Percentiles rank a stretch among this genome's conserved stretches.
Conservation (phyloP, 2,329 filamentous ascomycete genomes). For the Sporothrix pseudoabietina region DNA sequence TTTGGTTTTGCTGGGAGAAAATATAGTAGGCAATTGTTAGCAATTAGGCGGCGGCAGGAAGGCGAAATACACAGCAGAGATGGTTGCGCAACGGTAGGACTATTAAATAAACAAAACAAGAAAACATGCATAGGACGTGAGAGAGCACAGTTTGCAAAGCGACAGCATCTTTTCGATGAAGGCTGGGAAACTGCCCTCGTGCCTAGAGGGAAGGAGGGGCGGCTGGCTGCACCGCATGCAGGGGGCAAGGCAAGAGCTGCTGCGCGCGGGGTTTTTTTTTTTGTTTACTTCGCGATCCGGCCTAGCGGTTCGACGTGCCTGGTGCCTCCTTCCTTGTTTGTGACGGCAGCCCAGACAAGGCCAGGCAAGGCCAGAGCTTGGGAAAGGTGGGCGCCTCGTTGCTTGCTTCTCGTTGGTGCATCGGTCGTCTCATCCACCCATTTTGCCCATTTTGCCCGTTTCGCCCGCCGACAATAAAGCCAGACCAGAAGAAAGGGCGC, state of each 20-base stretch:
- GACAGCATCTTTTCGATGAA: too few species aligned
- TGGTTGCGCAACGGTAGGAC: neutral
- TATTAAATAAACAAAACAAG: neutral
- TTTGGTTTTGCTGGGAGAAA: slow-evolving; percentile 10
- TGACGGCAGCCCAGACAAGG: slow-evolving; percentile 7
- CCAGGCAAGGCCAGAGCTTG: slow-evolving; percentile 5
- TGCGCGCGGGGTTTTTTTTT: slow-evolving; percentile 2
- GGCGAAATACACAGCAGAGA: neutral
- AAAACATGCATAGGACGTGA: neutral
- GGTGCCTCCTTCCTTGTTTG: neutral
- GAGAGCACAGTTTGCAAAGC: neutral
- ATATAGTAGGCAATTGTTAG: slow-evolving; percentile 17
- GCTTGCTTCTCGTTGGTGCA: slow-evolving; percentile 24
- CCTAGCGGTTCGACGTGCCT: slow-evolving; percentile 25
- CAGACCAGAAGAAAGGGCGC: neutral
- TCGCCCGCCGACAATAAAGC: slow-evolving; percentile 10
- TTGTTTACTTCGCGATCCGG: slow-evolving; percentile 36
- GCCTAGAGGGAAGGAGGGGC: slow-evolving; percentile 4
- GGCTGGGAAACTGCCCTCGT: slow-evolving; percentile 14
- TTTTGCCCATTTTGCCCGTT: slow-evolving; percentile 5
- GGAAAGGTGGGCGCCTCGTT: slow-evolving; percentile 3
- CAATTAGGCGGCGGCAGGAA: slow-evolving; percentile 10
- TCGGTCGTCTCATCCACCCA: slow-evolving; percentile 8
- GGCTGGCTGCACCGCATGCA: slow-evolving; percentile 8
- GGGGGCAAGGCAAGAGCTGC: slow-evolving; percentile 5